These are phyloP conservation scores for Mucor plumbeus DNA, from an alignment of 371 early-diverging fungal genomes.

Conservation along the genomic window DNA sequence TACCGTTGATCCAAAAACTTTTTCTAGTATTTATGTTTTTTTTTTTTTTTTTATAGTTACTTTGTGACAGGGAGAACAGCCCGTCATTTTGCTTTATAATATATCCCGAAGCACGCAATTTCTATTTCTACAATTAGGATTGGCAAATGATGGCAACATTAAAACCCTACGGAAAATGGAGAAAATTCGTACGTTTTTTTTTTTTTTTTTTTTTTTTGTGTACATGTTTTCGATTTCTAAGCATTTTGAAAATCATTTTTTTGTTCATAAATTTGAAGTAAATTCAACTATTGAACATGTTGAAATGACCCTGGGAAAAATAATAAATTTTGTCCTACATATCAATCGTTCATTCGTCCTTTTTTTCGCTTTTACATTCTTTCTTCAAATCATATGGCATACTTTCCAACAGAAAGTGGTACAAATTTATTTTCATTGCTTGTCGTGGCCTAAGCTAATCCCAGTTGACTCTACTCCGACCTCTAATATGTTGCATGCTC, in stretches of 20 bases:
- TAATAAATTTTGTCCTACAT: not conserved
- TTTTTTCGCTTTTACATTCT: no score
- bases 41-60: constrained; percentile 8
- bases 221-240: not conserved
- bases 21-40: not conserved
- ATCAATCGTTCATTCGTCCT: not conserved
- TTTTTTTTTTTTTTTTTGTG: not conserved
- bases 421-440: no score
- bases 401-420: no score
- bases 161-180: not conserved
- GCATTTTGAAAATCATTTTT: not conserved
- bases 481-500: no score
- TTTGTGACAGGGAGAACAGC: constrained; percentile 29
- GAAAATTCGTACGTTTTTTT: not conserved
- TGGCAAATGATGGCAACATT: constrained; percentile 30
- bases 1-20: constrained; percentile 4
- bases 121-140: constrained; percentile 5
- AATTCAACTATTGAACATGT: not conserved
- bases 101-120: constrained; percentile 17
- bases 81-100: constrained; percentile 15
- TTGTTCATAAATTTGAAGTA: not conserved
- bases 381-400: no score
- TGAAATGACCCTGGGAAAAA: constrained; percentile 23
- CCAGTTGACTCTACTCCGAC: no score
- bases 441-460: no score